Percentiles rank a stretch among this genome's conserved stretches.
Evolutionary conservation across 2,329 filamentous ascomycete species (phyloP).

Genomic region (Onygenales sp.): DNA sequence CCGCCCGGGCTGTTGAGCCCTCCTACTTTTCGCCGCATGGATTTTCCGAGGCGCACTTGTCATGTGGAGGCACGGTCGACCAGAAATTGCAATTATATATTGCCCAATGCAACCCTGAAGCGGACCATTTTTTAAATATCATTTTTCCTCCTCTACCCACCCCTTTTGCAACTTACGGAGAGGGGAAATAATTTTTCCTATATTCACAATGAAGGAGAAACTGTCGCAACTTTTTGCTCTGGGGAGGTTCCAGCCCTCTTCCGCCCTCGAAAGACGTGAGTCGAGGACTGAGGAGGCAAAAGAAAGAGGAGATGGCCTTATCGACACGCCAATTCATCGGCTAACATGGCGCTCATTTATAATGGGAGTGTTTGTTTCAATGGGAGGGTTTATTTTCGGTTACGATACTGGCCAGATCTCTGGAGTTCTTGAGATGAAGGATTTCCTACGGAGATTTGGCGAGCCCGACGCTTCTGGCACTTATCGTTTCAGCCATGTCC

Average conservation of each 20-base stretch:
- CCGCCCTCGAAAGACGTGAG: neutral
- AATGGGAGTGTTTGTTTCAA: slow-evolving; percentile 37
- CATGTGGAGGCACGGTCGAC: too few species aligned
- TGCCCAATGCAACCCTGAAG: too few species aligned
- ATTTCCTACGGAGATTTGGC: slow-evolving; percentile 35
- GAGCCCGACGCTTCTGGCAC: slow-evolving; percentile 22
- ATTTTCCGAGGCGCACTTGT: too few species aligned
- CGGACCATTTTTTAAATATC: too few species aligned
- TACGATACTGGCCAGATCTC: slow-evolving; percentile 35
- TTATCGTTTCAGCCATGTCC: slow-evolving; percentile 35
- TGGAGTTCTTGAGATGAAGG: slow-evolving; percentile 37
- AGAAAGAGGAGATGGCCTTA: slow-evolving; percentile 14
- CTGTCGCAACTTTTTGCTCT: neutral
- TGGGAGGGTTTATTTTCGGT: slow-evolving; percentile 40
- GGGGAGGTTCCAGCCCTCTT: neutral
- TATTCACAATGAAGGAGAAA: neutral
- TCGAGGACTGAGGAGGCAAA: neutral
- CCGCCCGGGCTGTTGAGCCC: too few species aligned
- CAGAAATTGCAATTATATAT: too few species aligned
- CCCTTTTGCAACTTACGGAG: too few species aligned
- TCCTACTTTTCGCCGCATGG: too few species aligned
- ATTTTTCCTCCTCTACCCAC: too few species aligned
- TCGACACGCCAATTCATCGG: slow-evolving; percentile 34
- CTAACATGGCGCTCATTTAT: slow-evolving; percentile 35
- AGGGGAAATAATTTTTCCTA: neutral